Evolutionary conservation across 23 red algal genomes (phyloP).

Genomic region (Pyropia haitanensis): DNA sequence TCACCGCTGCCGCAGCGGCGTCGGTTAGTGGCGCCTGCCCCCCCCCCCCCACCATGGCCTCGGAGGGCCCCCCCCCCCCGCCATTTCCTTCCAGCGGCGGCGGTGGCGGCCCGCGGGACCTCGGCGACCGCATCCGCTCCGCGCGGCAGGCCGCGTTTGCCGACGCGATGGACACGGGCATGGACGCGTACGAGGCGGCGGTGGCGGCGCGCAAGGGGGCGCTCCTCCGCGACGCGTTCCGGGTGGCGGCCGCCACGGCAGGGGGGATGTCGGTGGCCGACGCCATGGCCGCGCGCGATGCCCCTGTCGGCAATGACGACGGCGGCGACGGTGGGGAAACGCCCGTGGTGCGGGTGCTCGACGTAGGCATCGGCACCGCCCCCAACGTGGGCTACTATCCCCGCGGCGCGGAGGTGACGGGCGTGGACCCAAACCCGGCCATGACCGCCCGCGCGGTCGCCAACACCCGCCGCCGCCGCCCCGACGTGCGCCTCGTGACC

Average conservation of each 20-base stretch:
- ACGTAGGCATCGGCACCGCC: slow-evolving; percentile 61
- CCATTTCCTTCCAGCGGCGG: no score
- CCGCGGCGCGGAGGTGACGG: slow-evolving; percentile 15
- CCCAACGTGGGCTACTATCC: slow-evolving; percentile 53
- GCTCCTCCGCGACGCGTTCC: slow-evolving; percentile 16
- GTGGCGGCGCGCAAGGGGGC: slow-evolving; percentile 20
- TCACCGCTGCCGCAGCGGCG: no score
- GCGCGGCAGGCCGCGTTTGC: slow-evolving; percentile 24
- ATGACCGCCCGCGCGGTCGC: slow-evolving; percentile 32
- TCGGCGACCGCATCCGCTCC: no score
- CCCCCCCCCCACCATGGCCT: no score
- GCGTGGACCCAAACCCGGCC: slow-evolving; percentile 53
- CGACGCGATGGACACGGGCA: slow-evolving; percentile 42
- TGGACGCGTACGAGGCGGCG: slow-evolving; percentile 34
- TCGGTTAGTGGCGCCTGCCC: no score
- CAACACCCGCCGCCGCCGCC: slow-evolving; percentile 3
- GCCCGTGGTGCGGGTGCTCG: slow-evolving; percentile 13
- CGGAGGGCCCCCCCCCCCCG: no score
- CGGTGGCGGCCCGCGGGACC: no score
- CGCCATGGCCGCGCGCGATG: no score
- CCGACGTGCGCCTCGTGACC: slow-evolving; percentile 6
- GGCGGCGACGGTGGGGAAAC: no score
- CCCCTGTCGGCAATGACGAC: no score
- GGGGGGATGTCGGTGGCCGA: no score
- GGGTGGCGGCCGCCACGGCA: no score